Conservation (phyloP, 805 yeast genomes). For the Cyberlindnera lachancei region DNA sequence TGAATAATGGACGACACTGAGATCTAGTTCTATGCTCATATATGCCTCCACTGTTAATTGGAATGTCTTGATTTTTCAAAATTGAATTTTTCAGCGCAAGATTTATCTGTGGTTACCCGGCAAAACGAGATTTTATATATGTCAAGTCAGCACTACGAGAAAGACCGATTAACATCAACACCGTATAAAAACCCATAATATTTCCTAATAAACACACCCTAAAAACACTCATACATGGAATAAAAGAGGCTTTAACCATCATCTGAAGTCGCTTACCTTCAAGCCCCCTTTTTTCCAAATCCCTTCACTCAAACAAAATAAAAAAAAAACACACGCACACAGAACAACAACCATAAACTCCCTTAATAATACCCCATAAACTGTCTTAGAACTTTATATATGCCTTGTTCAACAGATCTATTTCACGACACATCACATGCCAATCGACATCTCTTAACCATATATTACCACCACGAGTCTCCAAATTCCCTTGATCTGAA, state of each 20-base stretch:
- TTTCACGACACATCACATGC: slow-evolving; percentile 80
- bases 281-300: too few species aligned
- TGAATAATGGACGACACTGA: background rate
- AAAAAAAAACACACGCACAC: background rate
- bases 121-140: too few species aligned
- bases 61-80: background rate
- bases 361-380: too few species aligned
- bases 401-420: slow-evolving; percentile 60
- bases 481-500: slow-evolving; percentile 12
- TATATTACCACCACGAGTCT: slow-evolving; percentile 3
- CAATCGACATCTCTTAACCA: slow-evolving; percentile 71
- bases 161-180: too few species aligned
- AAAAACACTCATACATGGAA: too few species aligned
- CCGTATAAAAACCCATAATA: too few species aligned
- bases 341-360: background rate
- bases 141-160: too few species aligned
- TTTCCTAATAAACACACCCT: too few species aligned
- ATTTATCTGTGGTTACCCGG: too few species aligned
- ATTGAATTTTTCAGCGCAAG: background rate
- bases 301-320: background rate
- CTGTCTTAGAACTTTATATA: slow-evolving; percentile 16
- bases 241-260: too few species aligned
- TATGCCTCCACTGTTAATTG: background rate
- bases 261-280: too few species aligned
- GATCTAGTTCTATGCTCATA: too few species aligned